These are phyloP conservation scores for Yarrowia galli DNA, from an alignment of 1,139 yeast genomes.

Conservation along the genomic window DNA sequence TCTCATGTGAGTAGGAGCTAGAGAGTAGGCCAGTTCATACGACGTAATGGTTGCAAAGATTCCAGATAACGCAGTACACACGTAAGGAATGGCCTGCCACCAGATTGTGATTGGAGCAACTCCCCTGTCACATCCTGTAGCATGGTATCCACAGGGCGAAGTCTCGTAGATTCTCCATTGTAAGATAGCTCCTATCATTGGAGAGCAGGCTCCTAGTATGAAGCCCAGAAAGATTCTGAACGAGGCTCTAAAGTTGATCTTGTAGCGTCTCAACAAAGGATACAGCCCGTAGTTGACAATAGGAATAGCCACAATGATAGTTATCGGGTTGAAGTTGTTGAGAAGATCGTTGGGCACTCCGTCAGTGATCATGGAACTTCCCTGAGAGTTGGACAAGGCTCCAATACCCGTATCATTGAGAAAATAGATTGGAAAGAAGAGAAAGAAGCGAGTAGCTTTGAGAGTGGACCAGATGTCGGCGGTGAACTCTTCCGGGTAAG, in stretches of 20 bases:
- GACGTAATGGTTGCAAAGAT: not conserved
- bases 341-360: not conserved
- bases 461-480: not conserved
- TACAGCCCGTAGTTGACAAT: not conserved
- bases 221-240: not conserved
- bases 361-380: slow-evolving; percentile 1
- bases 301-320: not conserved
- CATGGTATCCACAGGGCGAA: not conserved
- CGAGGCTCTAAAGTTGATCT: slow-evolving; percentile 3
- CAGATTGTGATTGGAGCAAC: slow-evolving; percentile 3
- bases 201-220: not conserved
- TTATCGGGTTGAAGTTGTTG: slow-evolving; percentile 7
- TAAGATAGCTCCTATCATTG: slow-evolving; percentile 1
- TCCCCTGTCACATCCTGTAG: not conserved
- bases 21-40: slow-evolving; percentile 5
- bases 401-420: not conserved
- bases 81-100: slow-evolving; percentile 1
- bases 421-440: slow-evolving; percentile 3
- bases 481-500: not conserved
- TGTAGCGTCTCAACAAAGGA: not conserved
- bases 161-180: not conserved
- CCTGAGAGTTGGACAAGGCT: slow-evolving; percentile 1
- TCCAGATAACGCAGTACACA: not conserved
- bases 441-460: slow-evolving; percentile 7
- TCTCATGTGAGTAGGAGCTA: not conserved